These are phyloP conservation scores for Endoconidiophora laricicola DNA, from an alignment of 2,329 filamentous ascomycete genomes.

Conservation along the genomic window DNA sequence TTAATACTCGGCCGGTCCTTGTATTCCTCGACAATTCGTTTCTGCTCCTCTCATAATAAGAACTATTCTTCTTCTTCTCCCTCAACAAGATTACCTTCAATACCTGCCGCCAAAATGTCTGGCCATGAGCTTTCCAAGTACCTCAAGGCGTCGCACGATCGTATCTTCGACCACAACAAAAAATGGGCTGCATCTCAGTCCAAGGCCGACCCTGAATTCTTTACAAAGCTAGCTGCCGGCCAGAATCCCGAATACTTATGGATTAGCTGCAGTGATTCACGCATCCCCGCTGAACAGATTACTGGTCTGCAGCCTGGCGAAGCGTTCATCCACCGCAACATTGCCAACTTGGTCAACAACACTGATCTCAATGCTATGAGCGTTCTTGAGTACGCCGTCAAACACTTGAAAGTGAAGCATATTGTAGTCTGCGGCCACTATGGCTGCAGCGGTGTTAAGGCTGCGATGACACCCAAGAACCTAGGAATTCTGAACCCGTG, in stretches of 20 bases:
- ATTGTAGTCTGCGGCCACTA: conserved; percentile 68
- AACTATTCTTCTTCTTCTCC: not conserved
- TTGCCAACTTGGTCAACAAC: conserved; percentile 72
- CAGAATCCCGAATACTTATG: conserved; percentile 61
- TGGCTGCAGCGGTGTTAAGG: conserved; percentile 61
- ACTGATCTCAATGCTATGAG: conserved; percentile 65
- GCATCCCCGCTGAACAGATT: conserved; percentile 81
- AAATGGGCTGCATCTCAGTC: conserved; percentile 46
- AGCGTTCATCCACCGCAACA: conserved; percentile 89
- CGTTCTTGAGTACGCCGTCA: conserved; percentile 77
- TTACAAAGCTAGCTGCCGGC: conserved; percentile 44
- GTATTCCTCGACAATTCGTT: not conserved
- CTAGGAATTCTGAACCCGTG: conserved; percentile 56
- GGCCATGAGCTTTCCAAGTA: conserved; percentile 21
- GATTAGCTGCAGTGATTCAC: conserved; percentile 83
- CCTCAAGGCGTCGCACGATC: conserved; percentile 46
- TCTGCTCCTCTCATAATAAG: not conserved
- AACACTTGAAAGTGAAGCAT: conserved; percentile 65
- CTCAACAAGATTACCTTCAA: not conserved
- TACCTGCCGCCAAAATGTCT: conserved; percentile 2
- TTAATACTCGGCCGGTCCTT: not conserved
- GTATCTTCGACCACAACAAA: conserved; percentile 52
- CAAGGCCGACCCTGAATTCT: conserved; percentile 45
- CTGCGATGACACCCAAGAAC: conserved; percentile 55
- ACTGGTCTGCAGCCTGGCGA: conserved; percentile 73